Percentiles rank a stretch among this genome's conserved stretches.
phyloP scores from a whole-genome alignment of 768 basidiomycete species.

The Crucibulum laeve region DNA sequence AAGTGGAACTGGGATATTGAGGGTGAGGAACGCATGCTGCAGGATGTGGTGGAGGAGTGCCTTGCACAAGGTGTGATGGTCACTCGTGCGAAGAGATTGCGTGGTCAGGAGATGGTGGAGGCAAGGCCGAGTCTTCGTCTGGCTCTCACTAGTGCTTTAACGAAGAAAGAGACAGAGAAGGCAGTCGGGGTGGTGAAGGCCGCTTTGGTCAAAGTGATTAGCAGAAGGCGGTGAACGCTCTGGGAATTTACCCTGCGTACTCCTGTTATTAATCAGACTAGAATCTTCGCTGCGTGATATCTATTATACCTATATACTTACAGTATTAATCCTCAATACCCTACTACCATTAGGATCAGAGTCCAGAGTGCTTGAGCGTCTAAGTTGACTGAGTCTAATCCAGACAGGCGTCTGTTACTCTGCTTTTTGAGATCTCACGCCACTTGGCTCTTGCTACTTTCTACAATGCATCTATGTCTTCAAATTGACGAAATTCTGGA shows the following conservation, averaged over 20 bases:
- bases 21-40: slow-evolving; percentile 74
- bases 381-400: too few species aligned
- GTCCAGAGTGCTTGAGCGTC: too few species aligned
- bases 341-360: too few species aligned
- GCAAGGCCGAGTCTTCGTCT: slow-evolving; percentile 81
- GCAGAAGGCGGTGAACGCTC: slow-evolving; percentile 57
- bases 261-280: too few species aligned
- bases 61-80: slow-evolving; percentile 79
- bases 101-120: slow-evolving; percentile 81
- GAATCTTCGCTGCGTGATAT: too few species aligned
- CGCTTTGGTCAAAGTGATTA: slow-evolving; percentile 70
- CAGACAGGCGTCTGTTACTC: too few species aligned
- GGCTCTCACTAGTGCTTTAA: slow-evolving; percentile 73
- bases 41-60: slow-evolving; percentile 90
- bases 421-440: too few species aligned
- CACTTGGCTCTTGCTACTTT: background rate
- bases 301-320: too few species aligned
- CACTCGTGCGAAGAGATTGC: slow-evolving; percentile 78
- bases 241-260: too few species aligned
- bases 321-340: too few species aligned
- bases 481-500: background rate
- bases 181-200: slow-evolving; percentile 71
- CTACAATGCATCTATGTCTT: background rate
- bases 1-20: slow-evolving; percentile 55
- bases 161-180: slow-evolving; percentile 91